Evolutionary conservation across 768 basidiomycete species (phyloP), one percentile per base, ranked within the genome.

Genomic region (Jaapia argillacea): DNA sequence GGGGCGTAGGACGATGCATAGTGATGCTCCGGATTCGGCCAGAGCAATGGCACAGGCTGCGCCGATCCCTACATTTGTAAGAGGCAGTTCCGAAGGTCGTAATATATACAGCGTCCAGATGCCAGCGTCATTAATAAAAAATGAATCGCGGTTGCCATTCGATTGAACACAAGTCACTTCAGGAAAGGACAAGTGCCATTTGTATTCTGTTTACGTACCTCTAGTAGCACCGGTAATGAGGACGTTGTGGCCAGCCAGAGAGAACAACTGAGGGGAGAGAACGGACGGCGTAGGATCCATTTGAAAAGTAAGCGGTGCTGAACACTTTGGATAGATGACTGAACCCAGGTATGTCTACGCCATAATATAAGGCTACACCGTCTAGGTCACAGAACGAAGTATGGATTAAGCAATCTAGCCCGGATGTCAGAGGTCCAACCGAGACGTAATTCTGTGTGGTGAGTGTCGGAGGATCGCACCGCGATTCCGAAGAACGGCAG

Each of bases 161-260:
- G 16, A 10, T 33, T 33, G 28, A 33, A 33, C 28, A 33, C 10
- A 10, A 13, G 22, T 38, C 22, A 22, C 10, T 12, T 13, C 13
- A 38, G 7, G 37, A 10, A 38, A 21, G 37, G 7, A 7, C 7
- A 38, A 7, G 20, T 13, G 7, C 37, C 13, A 10, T 38, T 38
- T 38, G 10, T 7, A 21, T 42, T 58, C 49, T 46, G 49, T 52
- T 28, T 54, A 61, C 65, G 48, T 59, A 83, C 85, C 86, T 60
- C 86, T 70, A 20, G 83, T 78, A 24, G 80, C 83, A 48, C 87
- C 87, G 28, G 88, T 90, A 55, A 91, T 74, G 62, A 90, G 78
- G 26, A 74, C 84, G 45, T 74, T 81, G 56, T 79, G 68, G 45
- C 77, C 76, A 2, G 62, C 57, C 54, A 91, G 75, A 45, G 74